Evolutionary conservation across 2,329 filamentous ascomycete species (phyloP).

Genomic region (Ustulina deusta): DNA sequence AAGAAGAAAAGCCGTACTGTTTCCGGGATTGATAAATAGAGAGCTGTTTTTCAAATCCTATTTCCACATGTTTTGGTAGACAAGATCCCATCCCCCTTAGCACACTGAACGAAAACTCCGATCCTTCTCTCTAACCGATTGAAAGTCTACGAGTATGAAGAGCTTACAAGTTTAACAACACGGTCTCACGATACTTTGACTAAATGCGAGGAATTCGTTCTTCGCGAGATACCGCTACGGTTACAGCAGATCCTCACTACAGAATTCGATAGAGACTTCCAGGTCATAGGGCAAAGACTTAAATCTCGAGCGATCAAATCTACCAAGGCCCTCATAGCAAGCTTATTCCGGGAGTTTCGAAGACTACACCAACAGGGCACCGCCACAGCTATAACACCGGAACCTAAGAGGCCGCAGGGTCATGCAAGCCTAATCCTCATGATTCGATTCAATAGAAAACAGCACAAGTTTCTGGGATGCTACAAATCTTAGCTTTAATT

Average conservation of each 20-base stretch:
- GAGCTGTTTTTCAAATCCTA: constrained; percentile 30
- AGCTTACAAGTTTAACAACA: neutral
- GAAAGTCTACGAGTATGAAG: constrained; percentile 32
- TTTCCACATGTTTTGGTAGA: constrained; percentile 32
- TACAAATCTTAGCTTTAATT: neutral
- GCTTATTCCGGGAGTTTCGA: constrained; percentile 29
- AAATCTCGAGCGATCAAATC: constrained; percentile 14
- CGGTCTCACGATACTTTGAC: constrained; percentile 14
- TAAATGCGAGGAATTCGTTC: constrained; percentile 35
- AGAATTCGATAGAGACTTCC: constrained; percentile 23
- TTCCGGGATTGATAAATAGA: constrained; percentile 37
- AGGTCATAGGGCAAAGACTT: constrained; percentile 26
- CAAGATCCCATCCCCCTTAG: constrained; percentile 32
- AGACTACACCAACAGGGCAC: neutral
- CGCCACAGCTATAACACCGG: neutral
- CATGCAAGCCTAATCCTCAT: neutral
- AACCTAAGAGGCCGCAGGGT: neutral
- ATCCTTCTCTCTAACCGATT: constrained; percentile 12
- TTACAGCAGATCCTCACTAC: constrained; percentile 10
- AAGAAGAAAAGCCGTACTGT: constrained; percentile 26
- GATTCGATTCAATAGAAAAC: constrained; percentile 1
- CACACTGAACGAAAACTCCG: neutral
- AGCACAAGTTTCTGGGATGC: neutral
- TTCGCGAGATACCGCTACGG: constrained; percentile 30
- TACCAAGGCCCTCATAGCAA: constrained; percentile 16